Percentiles rank a stretch among this genome's conserved stretches.
phyloP scores from a whole-genome alignment of 75 land plant species.

The Cryptomeria japonica region DNA sequence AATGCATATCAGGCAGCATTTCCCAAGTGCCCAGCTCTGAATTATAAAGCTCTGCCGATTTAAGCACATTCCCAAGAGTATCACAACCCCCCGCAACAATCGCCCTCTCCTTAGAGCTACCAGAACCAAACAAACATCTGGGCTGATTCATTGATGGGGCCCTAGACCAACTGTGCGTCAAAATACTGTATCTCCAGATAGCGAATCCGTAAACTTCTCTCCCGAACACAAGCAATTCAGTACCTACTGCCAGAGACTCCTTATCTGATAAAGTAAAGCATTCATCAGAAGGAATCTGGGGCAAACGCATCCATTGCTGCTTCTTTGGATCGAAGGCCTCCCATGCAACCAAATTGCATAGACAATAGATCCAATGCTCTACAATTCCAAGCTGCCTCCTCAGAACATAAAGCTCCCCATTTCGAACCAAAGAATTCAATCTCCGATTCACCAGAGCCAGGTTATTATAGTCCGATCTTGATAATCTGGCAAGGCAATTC shows the following conservation, averaged over 20 bases:
- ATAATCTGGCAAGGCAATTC: constrained; percentile 26
- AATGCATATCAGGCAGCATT: constrained; percentile 40
- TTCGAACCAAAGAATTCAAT: constrained; percentile 21
- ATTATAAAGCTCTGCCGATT: constrained; percentile 42
- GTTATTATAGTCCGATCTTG: constrained; percentile 36
- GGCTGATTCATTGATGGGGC: constrained; percentile 37
- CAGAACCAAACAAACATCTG: constrained; percentile 53
- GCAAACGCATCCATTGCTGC: constrained; percentile 10
- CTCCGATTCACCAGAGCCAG: constrained; percentile 25
- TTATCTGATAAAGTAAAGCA: neutral
- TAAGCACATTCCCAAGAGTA: constrained; percentile 20
- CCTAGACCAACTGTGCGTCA: constrained; percentile 36
- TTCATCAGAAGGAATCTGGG: neutral
- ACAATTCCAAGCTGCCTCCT: constrained; percentile 31
- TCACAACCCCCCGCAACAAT: constrained; percentile 58
- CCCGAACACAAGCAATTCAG: constrained; percentile 18
- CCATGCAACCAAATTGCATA: constrained; percentile 33
- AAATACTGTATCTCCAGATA: constrained; percentile 14
- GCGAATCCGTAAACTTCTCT: neutral
- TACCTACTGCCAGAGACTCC: constrained; percentile 23
- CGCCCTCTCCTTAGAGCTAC: constrained; percentile 47
- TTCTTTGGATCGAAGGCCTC: constrained; percentile 43
- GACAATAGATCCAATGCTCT: constrained; percentile 53
- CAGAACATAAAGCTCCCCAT: constrained; percentile 28
- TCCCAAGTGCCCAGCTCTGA: constrained; percentile 33